A percentile compares a stretch with the other conserved stretches of the same genome.
Conservation (phyloP, 257 asterid species). For the Scutellaria baicalensis region DNA sequence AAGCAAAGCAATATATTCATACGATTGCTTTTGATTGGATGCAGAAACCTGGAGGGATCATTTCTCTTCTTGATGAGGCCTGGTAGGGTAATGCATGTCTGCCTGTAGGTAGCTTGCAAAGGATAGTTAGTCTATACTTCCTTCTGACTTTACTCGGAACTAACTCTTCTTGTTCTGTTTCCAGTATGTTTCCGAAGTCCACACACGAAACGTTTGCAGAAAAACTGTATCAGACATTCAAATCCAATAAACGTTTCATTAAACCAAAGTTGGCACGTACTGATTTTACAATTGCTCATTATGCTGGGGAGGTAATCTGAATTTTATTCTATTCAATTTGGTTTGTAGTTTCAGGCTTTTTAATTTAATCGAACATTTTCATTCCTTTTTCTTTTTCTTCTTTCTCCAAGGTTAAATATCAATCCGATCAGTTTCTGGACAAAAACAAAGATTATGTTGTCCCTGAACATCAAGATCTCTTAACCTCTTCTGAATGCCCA, state of each 20-base stretch:
- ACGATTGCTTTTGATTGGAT: constrained; percentile 12
- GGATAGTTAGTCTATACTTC: constrained; percentile 4
- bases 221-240: constrained; percentile 91
- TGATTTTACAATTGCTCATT: constrained; percentile 72
- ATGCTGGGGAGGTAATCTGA: constrained; percentile 88
- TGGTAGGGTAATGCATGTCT: constrained; percentile 52
- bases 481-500: constrained; percentile 61
- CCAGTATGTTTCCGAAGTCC: constrained; percentile 94
- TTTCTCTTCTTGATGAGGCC: constrained; percentile 96
- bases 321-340: background rate
- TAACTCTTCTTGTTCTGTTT: constrained; percentile 25
- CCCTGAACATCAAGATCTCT: constrained; percentile 84
- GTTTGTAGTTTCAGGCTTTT: constrained; percentile 9
- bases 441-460: constrained; percentile 92
- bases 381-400: constrained; percentile 14
- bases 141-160: constrained; percentile 1
- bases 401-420: constrained; percentile 66
- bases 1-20: constrained; percentile 9
- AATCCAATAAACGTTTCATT: constrained; percentile 65
- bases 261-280: constrained; percentile 85
- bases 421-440: constrained; percentile 83
- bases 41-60: constrained; percentile 96
- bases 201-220: constrained; percentile 90
- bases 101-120: constrained; percentile 25
- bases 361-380: constrained; percentile 8